Base-by-base conservation (phyloP, 352 stramenopile species). In the Phytophthora colocasiae region DNA sequence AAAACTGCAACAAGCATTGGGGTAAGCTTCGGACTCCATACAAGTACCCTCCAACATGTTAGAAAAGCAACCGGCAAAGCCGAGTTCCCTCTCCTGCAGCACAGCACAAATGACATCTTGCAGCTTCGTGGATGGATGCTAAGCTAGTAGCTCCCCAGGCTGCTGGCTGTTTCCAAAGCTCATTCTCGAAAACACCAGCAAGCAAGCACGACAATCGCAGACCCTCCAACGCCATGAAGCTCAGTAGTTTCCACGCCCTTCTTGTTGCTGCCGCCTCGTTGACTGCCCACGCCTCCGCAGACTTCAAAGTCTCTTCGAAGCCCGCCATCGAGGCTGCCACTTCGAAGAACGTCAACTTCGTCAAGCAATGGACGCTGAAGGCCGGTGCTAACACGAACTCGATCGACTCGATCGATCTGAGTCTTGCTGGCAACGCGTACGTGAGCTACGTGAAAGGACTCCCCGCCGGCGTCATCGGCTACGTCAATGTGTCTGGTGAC, bases 321-420 rank as follows among this genome's bases (percentile, higher is more conserved):
- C 22, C 22, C 70, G 29, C 58, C 69, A 6, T 66, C 58, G 47
- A 64, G 31, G 60, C 51, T 32, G 36, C 55, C 41, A 76, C 26
- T 51, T 58, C 46, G 22, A 43, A 60, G 29, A 32, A 69, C 27
- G 34, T 66, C 34, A 53, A 4, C 36, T 69, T 66, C 41, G 65
- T 72, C 14, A 73, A 71, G n/a, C 51, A 78, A 27, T 78, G 66
- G 65, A 75, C 65, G 14, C 52, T 78, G 8, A 34, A 22, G 22
- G 22, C 31, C 32, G 61, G 45, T 6, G 29, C 45, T 29, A 39
- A 49, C 40, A 67, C 60, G 51, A 60, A 32, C 15, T 58, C 39
- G 45, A 68, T 75, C 19, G 44, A 68, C 27, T 67, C 67, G 3
- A 65, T 78, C 58, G 62, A 63, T 24, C 26, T 78, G 34, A 38